Evolutionary conservation across 139 green algal genomes (phyloP).

Genomic region (Picochlorum sp.): DNA sequence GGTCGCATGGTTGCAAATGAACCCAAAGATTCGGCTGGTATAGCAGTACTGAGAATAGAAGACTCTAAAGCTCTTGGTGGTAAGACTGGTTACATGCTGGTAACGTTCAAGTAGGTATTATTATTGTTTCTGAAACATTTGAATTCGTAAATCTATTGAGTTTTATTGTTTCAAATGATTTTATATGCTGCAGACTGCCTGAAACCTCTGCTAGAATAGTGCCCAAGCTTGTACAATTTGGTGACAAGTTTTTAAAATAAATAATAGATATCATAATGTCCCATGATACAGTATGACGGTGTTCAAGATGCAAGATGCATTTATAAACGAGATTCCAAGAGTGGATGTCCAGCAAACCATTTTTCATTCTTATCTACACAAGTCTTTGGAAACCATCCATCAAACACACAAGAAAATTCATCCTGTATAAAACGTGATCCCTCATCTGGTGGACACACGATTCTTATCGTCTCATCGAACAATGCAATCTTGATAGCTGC

Average conservation of each 20-base stretch:
- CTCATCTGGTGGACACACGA: conserved; percentile 12
- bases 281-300: too few relatives aligned
- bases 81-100: background rate
- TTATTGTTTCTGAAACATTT: too few relatives aligned
- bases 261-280: too few relatives aligned
- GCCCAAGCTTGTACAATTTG: conserved; percentile 42
- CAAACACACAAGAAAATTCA: conserved; percentile 4
- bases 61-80: background rate
- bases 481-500: too few relatives aligned
- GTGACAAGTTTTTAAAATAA: conserved; percentile 5
- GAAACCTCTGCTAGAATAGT: conserved; percentile 55
- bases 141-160: too few relatives aligned
- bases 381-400: conserved; percentile 1
- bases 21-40: conserved; percentile 42
- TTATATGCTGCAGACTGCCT: too few relatives aligned
- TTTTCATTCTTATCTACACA: background rate
- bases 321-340: conserved; percentile 6
- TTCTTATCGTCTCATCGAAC: too few relatives aligned
- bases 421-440: conserved; percentile 2
- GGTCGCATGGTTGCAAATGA: conserved; percentile 38
- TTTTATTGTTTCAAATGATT: too few relatives aligned
- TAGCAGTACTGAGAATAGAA: conserved; percentile 42
- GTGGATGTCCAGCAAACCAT: conserved; percentile 13
- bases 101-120: too few relatives aligned
- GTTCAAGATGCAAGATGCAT: too few relatives aligned